Evolutionary conservation across 495 filamentous ascomycete genomes (phyloP).

Genomic region (Talaromyces wortmannii): DNA sequence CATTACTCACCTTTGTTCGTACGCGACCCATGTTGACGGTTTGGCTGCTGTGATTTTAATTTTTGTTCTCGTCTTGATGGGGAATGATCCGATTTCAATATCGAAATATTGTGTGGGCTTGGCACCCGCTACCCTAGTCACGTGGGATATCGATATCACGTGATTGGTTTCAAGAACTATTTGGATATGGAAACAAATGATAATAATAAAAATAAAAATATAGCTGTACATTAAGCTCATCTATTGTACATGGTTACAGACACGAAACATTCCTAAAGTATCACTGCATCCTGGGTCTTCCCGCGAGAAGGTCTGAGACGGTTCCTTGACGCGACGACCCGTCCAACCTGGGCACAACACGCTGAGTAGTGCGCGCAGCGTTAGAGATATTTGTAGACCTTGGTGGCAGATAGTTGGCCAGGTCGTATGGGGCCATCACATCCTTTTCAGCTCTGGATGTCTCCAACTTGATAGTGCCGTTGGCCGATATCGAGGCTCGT

Average conservation of each 20-base stretch:
- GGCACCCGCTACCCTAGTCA: not conserved
- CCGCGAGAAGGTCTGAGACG: not conserved
- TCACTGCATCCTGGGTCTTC: too few relatives aligned
- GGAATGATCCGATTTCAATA: not conserved
- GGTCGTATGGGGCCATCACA: slow-evolving; percentile 42
- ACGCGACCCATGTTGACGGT: slow-evolving; percentile 93
- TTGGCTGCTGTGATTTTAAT: slow-evolving; percentile 8
- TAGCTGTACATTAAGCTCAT: not conserved
- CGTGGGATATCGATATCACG: not conserved
- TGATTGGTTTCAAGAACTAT: too few relatives aligned
- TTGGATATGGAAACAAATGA: not conserved
- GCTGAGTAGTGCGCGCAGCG: slow-evolving; percentile 14
- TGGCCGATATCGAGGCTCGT: slow-evolving; percentile 49
- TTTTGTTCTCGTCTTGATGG: slow-evolving; percentile 19
- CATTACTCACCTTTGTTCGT: slow-evolving; percentile 72
- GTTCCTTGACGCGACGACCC: not conserved
- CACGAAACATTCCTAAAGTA: too few relatives aligned
- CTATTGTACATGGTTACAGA: not conserved
- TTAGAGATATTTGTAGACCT: slow-evolving; percentile 16
- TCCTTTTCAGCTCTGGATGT: slow-evolving; percentile 36
- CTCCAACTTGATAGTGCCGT: slow-evolving; percentile 49
- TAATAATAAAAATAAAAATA: not conserved
- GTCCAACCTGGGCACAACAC: slow-evolving; percentile 28
- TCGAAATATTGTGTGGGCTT: not conserved
- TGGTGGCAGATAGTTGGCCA: slow-evolving; percentile 28